These are phyloP conservation scores for Pythium dissotocum DNA, from an alignment of 352 stramenopile genomes.

Conservation along the genomic window DNA sequence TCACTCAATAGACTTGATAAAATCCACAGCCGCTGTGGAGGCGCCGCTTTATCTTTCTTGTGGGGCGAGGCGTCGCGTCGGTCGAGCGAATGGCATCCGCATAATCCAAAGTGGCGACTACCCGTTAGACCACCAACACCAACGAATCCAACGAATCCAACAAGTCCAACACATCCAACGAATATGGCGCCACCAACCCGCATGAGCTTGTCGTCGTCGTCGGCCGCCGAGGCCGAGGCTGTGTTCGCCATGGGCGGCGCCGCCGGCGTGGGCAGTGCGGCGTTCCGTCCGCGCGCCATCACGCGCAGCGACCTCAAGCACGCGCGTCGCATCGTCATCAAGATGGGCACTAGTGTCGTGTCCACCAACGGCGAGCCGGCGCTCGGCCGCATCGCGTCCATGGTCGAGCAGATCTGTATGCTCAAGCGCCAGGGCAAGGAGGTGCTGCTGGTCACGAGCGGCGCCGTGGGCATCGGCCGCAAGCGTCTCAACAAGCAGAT, in stretches of 20 bases:
- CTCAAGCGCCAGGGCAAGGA: conserved; percentile 91
- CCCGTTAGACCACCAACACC: neutral
- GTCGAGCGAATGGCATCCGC: neutral
- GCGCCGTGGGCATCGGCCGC: conserved; percentile 93
- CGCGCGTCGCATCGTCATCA: conserved; percentile 92
- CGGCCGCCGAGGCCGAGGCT: neutral
- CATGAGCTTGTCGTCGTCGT: conserved; percentile 47
- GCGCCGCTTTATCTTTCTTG: neutral
- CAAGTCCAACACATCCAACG: neutral
- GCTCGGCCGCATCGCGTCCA: conserved; percentile 87
- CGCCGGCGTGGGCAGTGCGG: conserved; percentile 22
- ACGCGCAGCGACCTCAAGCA: conserved; percentile 73
- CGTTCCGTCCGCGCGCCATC: conserved; percentile 40
- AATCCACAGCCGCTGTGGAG: neutral
- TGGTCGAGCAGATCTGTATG: conserved; percentile 94
- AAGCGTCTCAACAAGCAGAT: conserved; percentile 94
- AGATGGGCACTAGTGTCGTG: conserved; percentile 95
- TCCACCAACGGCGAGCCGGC: conserved; percentile 92
- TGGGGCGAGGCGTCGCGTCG: neutral
- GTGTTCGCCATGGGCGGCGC: conserved; percentile 26
- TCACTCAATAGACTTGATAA: neutral
- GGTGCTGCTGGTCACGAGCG: conserved; percentile 88
- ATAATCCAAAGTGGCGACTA: neutral
- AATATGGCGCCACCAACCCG: conserved; percentile 6
- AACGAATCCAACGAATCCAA: neutral